These are phyloP conservation scores for Spinellus fusiger DNA, from an alignment of 192 early-diverging fungal genomes.

Conservation along the genomic window DNA sequence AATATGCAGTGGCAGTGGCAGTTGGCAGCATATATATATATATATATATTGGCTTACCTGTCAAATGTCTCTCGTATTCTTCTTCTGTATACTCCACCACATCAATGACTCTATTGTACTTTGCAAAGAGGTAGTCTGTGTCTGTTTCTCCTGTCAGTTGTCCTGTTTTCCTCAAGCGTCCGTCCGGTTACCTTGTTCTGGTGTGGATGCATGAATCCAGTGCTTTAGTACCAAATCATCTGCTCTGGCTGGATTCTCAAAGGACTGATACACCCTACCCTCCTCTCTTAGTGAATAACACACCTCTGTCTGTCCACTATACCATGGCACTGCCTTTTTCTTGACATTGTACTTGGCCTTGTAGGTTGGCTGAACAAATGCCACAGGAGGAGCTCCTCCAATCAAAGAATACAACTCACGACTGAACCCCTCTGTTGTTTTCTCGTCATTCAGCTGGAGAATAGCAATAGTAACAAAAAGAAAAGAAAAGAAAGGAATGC, in stretches of 20 bases:
- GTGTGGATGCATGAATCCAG: conserved; percentile 73
- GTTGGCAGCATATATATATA: background rate
- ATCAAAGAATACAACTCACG: conserved; percentile 61
- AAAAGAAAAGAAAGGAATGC: background rate
- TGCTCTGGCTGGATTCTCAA: conserved; percentile 70
- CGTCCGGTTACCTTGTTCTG: conserved; percentile 24
- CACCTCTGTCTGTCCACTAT: background rate
- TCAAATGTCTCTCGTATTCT: conserved; percentile 75
- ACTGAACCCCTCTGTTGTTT: conserved; percentile 41
- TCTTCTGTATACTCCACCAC: conserved; percentile 71
- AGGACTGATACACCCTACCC: conserved; percentile 57
- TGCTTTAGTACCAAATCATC: conserved; percentile 71
- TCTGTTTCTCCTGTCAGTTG: too few relatives aligned
- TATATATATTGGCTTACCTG: conserved; percentile 26
- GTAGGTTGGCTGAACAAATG: conserved; percentile 51
- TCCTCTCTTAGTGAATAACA: background rate
- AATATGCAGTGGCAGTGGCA: background rate
- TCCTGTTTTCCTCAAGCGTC: too few relatives aligned
- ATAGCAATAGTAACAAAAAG: background rate
- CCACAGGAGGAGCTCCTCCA: conserved; percentile 62
- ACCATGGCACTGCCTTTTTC: conserved; percentile 64
- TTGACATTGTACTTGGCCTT: conserved; percentile 70
- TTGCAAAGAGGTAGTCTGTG: conserved; percentile 70
- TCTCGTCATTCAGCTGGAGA: background rate
- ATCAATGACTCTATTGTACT: conserved; percentile 68